phyloP scores from a whole-genome alignment of 495 filamentous ascomycete genomes.

The Penicillium alfredii region DNA sequence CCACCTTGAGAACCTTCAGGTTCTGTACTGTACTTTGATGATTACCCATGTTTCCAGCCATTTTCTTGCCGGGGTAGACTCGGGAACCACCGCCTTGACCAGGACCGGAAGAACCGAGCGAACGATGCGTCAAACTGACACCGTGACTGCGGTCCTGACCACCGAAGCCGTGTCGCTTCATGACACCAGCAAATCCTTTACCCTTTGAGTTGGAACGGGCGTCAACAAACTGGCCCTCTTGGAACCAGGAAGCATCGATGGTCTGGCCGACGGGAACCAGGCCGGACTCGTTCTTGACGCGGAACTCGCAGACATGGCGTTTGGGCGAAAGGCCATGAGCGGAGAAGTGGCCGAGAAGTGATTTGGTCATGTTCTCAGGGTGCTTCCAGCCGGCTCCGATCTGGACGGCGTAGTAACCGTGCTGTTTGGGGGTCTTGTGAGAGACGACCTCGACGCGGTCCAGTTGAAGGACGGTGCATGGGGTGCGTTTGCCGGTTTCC shows the following conservation, averaged over 20 bases:
- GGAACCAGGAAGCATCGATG: conserved; percentile 80
- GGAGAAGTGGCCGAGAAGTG: conserved; percentile 80
- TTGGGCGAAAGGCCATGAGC: conserved; percentile 74
- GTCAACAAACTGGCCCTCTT: conserved; percentile 86
- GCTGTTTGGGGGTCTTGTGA: conserved; percentile 68
- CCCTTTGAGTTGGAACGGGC: conserved; percentile 70
- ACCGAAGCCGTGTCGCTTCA: conserved; percentile 86
- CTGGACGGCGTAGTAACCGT: conserved; percentile 93
- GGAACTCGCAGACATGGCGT: conserved; percentile 75
- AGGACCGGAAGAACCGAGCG: conserved; percentile 79
- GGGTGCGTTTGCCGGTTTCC: conserved; percentile 64
- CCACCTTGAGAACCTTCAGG: conserved; percentile 78
- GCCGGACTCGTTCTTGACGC: conserved; percentile 64
- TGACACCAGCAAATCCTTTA: conserved; percentile 91
- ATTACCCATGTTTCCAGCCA: conserved; percentile 92
- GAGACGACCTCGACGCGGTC: conserved; percentile 84
- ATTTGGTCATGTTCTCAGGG: conserved; percentile 65
- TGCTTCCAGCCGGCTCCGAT: conserved; percentile 76
- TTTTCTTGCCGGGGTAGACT: conserved; percentile 92
- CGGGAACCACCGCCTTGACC: conserved; percentile 87
- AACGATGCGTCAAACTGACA: conserved; percentile 84
- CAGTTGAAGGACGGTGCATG: conserved; percentile 91
- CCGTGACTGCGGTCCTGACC: conserved; percentile 93
- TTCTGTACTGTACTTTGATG: conserved; percentile 84
- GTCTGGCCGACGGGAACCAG: conserved; percentile 64